These are phyloP conservation scores for Tylopilus balloui DNA, from an alignment of 768 basidiomycete species.

Conservation along the genomic window DNA sequence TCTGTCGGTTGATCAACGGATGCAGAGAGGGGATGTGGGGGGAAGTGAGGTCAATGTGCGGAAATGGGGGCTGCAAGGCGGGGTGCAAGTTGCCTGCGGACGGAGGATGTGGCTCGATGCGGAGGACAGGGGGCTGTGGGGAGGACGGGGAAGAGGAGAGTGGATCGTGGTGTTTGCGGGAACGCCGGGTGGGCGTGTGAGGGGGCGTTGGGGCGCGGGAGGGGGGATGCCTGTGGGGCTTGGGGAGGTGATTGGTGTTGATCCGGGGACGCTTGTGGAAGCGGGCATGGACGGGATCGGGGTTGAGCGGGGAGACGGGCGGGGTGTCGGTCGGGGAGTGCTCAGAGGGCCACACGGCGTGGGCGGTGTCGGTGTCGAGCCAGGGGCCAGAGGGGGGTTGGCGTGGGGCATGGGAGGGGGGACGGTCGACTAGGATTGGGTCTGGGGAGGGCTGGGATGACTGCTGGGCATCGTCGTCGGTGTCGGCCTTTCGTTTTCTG, in stretches of 20 bases:
- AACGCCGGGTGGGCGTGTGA: constrained; percentile 29
- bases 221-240: constrained; percentile 13
- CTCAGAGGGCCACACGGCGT: constrained; percentile 39
- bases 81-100: constrained; percentile 24
- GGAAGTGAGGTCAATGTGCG: constrained; percentile 39
- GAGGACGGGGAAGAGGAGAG: constrained; percentile 27
- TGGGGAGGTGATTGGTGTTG: constrained; percentile 20
- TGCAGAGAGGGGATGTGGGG: constrained; percentile 62
- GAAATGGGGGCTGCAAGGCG: constrained; percentile 28
- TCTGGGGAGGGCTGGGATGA: constrained; percentile 27
- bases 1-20: constrained; percentile 79
- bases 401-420: constrained; percentile 36
- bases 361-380: constrained; percentile 28
- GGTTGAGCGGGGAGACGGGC: constrained; percentile 40
- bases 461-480: constrained; percentile 39
- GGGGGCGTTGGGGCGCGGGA: constrained; percentile 19
- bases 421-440: constrained; percentile 34
- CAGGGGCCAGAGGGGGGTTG: constrained; percentile 35
- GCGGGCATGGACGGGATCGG: constrained; percentile 20
- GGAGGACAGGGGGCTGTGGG: constrained; percentile 15
- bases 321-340: constrained; percentile 30
- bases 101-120: constrained; percentile 25
- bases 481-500: constrained; percentile 66
- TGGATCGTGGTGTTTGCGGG: constrained; percentile 31
- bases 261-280: constrained; percentile 31